These are phyloP conservation scores for Candida koratica DNA, from an alignment of 805 yeast genomes.

Conservation along the genomic window DNA sequence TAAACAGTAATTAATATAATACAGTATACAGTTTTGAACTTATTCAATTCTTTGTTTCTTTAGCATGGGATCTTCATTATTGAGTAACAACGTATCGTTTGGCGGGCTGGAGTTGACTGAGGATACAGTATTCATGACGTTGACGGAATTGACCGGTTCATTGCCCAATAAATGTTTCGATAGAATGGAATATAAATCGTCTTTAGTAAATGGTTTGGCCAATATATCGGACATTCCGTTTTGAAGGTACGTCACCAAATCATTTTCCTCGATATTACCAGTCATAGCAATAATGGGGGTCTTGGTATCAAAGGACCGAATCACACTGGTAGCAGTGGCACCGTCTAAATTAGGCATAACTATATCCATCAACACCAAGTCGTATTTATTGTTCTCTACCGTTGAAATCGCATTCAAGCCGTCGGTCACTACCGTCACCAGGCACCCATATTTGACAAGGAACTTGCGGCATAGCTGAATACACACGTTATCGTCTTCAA, in stretches of 20 bases:
- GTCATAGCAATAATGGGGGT: conserved; percentile 96
- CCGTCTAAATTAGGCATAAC: conserved; percentile 89
- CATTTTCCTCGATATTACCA: conserved; percentile 80
- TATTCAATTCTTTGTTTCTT: conserved; percentile 21
- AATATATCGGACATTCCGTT: conserved; percentile 91
- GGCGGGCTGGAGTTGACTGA: conserved; percentile 5
- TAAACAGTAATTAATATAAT: conserved; percentile 1
- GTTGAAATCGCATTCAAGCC: conserved; percentile 84
- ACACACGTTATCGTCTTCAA: conserved; percentile 79
- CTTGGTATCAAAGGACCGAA: conserved; percentile 74
- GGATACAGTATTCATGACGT: conserved; percentile 6
- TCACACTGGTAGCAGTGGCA: conserved; percentile 85
- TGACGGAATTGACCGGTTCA: conserved; percentile 8
- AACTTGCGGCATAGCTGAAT: conserved; percentile 81
- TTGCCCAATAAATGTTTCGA: conserved; percentile 63
- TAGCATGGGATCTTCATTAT: conserved; percentile 15
- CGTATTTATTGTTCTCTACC: conserved; percentile 67
- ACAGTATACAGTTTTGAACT: background rate
- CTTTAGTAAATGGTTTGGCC: conserved; percentile 91
- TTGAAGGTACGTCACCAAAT: conserved; percentile 71
- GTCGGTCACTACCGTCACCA: conserved; percentile 88
- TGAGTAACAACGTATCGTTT: conserved; percentile 2
- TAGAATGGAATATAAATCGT: conserved; percentile 73
- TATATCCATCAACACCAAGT: conserved; percentile 79
- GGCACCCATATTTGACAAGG: conserved; percentile 81